Conservation (phyloP, 345 rosid genomes). For the Triadica sebifera region DNA sequence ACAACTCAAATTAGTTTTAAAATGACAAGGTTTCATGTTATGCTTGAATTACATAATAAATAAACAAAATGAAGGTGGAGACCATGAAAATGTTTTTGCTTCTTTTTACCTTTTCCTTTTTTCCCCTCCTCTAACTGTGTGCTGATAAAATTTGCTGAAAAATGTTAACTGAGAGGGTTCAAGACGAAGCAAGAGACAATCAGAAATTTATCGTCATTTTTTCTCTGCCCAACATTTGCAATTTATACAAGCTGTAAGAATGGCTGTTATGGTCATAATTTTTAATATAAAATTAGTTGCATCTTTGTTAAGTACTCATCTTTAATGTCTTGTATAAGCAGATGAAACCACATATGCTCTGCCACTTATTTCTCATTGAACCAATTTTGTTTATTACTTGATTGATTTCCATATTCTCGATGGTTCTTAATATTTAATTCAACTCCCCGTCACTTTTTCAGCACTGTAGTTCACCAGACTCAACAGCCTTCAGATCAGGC, state of each 20-base stretch:
- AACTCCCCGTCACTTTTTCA: constrained; percentile 28
- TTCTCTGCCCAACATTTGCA: background rate
- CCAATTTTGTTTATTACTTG: background rate
- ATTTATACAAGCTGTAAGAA: background rate
- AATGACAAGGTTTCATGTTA: background rate
- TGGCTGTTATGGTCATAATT: background rate
- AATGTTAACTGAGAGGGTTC: too few species aligned
- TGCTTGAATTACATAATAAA: background rate
- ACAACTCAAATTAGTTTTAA: background rate
- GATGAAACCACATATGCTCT: background rate
- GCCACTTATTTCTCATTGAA: too few species aligned
- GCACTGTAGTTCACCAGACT: constrained; percentile 19
- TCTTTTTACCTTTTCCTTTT: background rate
- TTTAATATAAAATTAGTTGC: background rate
- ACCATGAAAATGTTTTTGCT: background rate
- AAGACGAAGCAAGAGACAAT: background rate
- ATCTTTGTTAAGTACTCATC: background rate
- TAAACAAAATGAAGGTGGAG: background rate
- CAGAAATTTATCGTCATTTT: background rate
- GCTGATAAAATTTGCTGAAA: too few species aligned
- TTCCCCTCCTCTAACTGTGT: too few species aligned
- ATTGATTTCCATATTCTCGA: background rate
- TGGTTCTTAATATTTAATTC: background rate
- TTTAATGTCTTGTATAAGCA: background rate
- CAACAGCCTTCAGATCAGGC: constrained; percentile 14